Evolutionary conservation across 805 yeast genomes (phyloP).

Genomic region (Suhomyces sp.): DNA sequence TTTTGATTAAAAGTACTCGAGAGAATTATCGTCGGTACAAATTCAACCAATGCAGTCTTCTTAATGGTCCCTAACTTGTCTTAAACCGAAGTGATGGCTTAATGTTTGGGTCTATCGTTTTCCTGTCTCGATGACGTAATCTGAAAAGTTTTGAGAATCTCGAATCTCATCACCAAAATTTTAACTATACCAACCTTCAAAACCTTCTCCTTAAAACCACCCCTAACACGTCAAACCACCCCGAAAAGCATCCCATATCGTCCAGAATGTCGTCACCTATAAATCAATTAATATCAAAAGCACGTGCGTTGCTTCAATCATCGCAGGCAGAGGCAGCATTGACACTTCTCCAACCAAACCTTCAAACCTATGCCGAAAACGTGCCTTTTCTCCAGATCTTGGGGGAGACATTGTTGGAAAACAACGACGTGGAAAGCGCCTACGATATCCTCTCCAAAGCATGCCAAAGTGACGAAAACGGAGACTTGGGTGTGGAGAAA

Average conservation of each 20-base stretch:
- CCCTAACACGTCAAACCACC: too few relatives aligned
- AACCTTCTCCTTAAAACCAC: too few relatives aligned
- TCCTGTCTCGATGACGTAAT: slow-evolving; percentile 3
- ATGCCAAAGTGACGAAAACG: slow-evolving; percentile 69
- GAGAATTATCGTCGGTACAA: too few relatives aligned
- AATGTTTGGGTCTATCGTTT: neutral
- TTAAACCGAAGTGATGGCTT: too few relatives aligned
- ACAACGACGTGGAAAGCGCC: slow-evolving; percentile 77
- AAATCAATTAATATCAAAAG: slow-evolving; percentile 25
- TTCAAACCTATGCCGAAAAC: slow-evolving; percentile 29
- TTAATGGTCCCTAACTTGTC: too few relatives aligned
- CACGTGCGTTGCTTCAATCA: slow-evolving; percentile 45
- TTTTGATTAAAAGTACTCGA: too few relatives aligned
- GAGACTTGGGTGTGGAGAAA: slow-evolving; percentile 69
- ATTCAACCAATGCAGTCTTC: too few relatives aligned
- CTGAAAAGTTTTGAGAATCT: neutral
- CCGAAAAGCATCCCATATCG: too few relatives aligned
- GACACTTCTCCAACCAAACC: slow-evolving; percentile 41
- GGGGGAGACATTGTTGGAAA: slow-evolving; percentile 80
- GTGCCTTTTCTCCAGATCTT: slow-evolving; percentile 53
- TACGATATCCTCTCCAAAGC: slow-evolving; percentile 59
- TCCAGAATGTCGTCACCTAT: slow-evolving; percentile 1
- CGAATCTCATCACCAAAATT: slow-evolving; percentile 6
- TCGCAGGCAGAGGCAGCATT: slow-evolving; percentile 58
- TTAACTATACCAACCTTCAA: neutral